Percentiles rank a stretch among this genome's conserved stretches.
Conservation (phyloP, 176 grass and related monocot species). For the Neostapfia colusana region DNA sequence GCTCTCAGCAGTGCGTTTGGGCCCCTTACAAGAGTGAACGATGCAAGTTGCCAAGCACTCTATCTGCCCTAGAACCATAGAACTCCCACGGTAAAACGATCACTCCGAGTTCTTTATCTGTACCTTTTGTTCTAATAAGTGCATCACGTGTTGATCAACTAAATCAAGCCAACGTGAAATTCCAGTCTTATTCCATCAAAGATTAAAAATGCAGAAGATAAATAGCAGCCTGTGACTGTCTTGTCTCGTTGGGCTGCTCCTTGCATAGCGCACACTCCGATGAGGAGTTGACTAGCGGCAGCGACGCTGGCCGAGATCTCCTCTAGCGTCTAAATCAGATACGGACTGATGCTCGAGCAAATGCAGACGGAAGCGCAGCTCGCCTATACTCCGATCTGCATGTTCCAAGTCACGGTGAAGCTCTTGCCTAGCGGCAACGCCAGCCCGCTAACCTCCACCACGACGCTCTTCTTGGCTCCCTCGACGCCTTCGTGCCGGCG, state of each 20-base stretch:
- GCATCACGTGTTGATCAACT: not conserved
- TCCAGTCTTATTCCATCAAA: slow-evolving; percentile 25
- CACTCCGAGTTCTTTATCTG: no score
- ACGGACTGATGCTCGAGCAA: not conserved
- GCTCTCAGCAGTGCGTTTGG: no score
- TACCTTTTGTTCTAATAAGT: no score
- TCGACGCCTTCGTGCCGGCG: slow-evolving; percentile 32
- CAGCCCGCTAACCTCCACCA: slow-evolving; percentile 74
- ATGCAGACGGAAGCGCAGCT: slow-evolving; percentile 6
- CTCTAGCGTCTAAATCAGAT: not conserved
- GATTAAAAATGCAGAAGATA: not conserved
- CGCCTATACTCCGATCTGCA: slow-evolving; percentile 55
- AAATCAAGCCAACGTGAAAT: not conserved
- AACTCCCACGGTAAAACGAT: no score
- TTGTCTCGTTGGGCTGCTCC: not conserved
- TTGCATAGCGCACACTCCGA: not conserved
- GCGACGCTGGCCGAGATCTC: not conserved
- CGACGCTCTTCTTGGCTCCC: slow-evolving; percentile 47
- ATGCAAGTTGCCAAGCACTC: no score
- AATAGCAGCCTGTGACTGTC: not conserved
- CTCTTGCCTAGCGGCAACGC: slow-evolving; percentile 81
- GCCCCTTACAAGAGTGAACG: no score
- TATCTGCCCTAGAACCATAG: no score
- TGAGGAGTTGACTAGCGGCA: no score
- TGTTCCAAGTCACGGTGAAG: slow-evolving; percentile 82